These are phyloP conservation scores for Boletus subcaerulescens DNA, from an alignment of 768 basidiomycete species.

Conservation along the genomic window DNA sequence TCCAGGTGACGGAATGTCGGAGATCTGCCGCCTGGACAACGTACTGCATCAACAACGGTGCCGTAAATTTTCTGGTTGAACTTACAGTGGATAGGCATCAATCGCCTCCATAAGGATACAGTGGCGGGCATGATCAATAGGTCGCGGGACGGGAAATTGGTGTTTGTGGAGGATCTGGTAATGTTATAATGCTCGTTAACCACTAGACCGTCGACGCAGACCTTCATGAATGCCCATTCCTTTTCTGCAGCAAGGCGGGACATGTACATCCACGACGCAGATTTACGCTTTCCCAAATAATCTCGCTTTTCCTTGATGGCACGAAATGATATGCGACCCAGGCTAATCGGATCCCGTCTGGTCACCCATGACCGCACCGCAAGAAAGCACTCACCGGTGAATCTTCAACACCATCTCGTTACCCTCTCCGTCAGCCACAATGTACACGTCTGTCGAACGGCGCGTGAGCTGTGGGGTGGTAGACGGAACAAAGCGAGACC, in stretches of 20 bases:
- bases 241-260: conserved; percentile 94
- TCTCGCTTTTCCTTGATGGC: conserved; percentile 96
- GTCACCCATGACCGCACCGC: neutral
- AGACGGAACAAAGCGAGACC: neutral
- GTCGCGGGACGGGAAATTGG: conserved; percentile 88
- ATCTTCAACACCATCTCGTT: conserved; percentile 89
- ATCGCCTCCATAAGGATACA: conserved; percentile 96
- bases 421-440: conserved; percentile 83
- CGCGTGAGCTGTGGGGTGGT: conserved; percentile 1
- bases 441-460: conserved; percentile 62
- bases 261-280: conserved; percentile 99
- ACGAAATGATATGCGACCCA: conserved; percentile 96
- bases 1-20: conserved; percentile 80
- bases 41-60: neutral
- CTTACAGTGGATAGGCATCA: conserved; percentile 91
- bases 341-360: conserved; percentile 43
- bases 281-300: conserved; percentile 92
- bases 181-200: neutral
- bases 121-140: conserved; percentile 93
- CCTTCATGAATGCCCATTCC: conserved; percentile 99
- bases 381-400: conserved; percentile 59
- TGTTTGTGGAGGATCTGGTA: conserved; percentile 85
- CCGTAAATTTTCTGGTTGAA: neutral
- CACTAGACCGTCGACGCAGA: conserved; percentile 25
- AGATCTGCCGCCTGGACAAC: conserved; percentile 73